Evolutionary conservation across 106 monocot genomes (phyloP).

Genomic region (Apostasia shenzhenica): DNA sequence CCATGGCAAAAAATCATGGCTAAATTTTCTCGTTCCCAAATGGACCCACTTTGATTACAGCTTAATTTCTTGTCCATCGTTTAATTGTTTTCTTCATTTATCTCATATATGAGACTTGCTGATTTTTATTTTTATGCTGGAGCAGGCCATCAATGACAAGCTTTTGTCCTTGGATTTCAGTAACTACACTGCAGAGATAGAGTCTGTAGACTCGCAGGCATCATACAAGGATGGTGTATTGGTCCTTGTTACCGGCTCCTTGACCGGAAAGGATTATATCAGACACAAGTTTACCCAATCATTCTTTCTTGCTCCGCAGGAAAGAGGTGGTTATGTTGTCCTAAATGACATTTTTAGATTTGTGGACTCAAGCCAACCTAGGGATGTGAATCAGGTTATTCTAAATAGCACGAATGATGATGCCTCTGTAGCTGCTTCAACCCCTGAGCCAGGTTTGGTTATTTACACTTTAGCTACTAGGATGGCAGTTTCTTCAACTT

Average conservation of each 20-base stretch:
- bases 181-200: conserved; percentile 32
- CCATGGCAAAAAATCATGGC: no score
- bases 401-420: conserved; percentile 18
- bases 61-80: no score
- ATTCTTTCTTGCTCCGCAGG: conserved; percentile 85
- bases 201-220: conserved; percentile 37
- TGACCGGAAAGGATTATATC: conserved; percentile 34
- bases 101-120: background rate
- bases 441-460: conserved; percentile 24
- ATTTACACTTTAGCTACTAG: no score
- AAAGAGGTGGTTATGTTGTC: conserved; percentile 63
- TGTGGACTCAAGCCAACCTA: conserved; percentile 20
- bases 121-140: conserved; percentile 4
- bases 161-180: conserved; percentile 40
- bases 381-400: conserved; percentile 20
- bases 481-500: no score
- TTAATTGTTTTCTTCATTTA: background rate
- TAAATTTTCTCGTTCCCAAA: no score
- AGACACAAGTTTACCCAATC: conserved; percentile 51
- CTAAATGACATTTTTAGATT: conserved; percentile 65
- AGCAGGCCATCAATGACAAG: conserved; percentile 47
- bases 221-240: conserved; percentile 54
- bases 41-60: no score
- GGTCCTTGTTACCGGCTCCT: conserved; percentile 46
- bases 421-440: conserved; percentile 1